Evolutionary conservation across 495 filamentous ascomycete species (phyloP).

Genomic region (Oleoguttula mirabilis): DNA sequence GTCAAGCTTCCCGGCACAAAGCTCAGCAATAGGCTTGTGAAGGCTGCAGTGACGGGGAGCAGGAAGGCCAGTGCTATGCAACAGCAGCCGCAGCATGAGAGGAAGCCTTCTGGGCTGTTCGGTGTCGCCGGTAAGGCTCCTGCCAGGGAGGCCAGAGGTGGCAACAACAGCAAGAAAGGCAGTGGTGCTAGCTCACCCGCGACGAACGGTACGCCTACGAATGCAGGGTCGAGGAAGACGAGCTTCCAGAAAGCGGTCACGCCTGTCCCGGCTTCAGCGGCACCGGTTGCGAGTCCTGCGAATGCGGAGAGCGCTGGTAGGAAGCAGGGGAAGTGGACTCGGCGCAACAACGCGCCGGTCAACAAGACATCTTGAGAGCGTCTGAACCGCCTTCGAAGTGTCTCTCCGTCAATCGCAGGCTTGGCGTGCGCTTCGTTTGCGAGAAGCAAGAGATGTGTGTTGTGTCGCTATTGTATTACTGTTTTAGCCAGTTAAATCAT

Average conservation of each 20-base stretch:
- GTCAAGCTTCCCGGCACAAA: constrained; percentile 12
- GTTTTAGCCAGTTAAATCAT: too few relatives aligned
- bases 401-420: too few relatives aligned
- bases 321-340: not conserved
- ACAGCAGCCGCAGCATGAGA: not conserved
- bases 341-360: too few relatives aligned
- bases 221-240: not conserved
- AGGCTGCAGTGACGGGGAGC: not conserved
- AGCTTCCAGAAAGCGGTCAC: not conserved
- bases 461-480: too few relatives aligned
- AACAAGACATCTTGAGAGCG: too few relatives aligned
- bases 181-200: not conserved
- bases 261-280: not conserved
- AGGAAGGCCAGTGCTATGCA: not conserved
- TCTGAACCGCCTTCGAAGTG: too few relatives aligned
- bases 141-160: too few relatives aligned
- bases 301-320: not conserved
- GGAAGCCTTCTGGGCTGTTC: not conserved
- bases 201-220: not conserved
- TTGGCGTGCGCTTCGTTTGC: too few relatives aligned
- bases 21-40: constrained; percentile 2
- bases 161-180: not conserved
- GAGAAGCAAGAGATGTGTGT: too few relatives aligned
- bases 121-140: too few relatives aligned
- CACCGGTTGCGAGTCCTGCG: not conserved